Base-by-base conservation (phyloP, 768 basidiomycete genomes). In the Amanita pseudoporphyria region DNA sequence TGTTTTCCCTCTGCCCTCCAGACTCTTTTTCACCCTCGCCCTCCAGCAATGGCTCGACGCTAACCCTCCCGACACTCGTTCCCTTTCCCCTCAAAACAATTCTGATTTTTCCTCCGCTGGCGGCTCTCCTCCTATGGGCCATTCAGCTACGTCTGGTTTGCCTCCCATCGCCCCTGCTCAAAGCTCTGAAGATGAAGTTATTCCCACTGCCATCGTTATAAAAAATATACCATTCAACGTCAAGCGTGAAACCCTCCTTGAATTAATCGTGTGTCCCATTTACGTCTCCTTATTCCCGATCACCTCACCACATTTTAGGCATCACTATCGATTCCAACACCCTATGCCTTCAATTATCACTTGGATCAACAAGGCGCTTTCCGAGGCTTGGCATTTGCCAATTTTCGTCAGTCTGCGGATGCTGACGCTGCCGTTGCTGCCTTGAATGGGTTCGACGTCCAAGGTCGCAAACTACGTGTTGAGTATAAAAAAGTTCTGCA, bases 181-280 rank as follows among this genome's bases (percentile, higher is more conserved):
- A 61, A 76, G 68, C 52, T 59, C 64, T 37, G 88, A 91, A 58
- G 92, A 96, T 67, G 93, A 96, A 65, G 77, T 96, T 65, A 98
- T 98, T 69, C 95, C 95, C 49, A 98, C 94, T 9, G 96, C 96
- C 48, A 97, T 99, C 62, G 96, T 99, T 63, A 97, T 99, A 68
- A 99, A 99, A 81, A 97, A 97, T 74, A 99, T 99, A 71, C 95
- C 95, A 57, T 99, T 99, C 76, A 93, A 93, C 60, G 92, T 97
- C 57, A 90, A 93, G 71, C 84, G 90, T 62, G 95, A 98, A 71
- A 90, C 90, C 38, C 79, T 99, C 58, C 82, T 98, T 61, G 85
- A 87, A 71, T 92, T 97, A 65, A 98, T 99, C 64, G 94, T 95
- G 51, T 56, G 90, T 79, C 42, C 45, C 56, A 50, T 49, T 38